Evolutionary conservation across 345 rosid genomes (phyloP), one percentile per base, ranked within the genome.

Genomic region (Clausena lansium): DNA sequence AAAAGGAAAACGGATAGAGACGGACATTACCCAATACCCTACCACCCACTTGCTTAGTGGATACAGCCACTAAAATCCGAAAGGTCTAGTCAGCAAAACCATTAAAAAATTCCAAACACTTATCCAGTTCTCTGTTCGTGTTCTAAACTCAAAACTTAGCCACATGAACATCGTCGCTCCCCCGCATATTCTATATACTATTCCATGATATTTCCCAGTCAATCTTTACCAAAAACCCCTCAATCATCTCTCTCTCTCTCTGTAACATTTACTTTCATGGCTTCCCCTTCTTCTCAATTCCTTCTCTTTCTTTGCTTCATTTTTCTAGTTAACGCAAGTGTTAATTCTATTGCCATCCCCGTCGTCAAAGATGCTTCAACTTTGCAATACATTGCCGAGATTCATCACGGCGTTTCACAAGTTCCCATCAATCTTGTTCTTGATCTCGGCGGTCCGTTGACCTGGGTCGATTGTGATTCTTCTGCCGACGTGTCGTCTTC

Each of bases 321-420:
- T 58, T 61, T 6, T 7, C 76, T 73, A 50, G 2, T 25, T 5
- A 38, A 30, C 50, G 20, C 81, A 14, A 50, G 54, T 73, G 76
- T 11, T 13, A 13, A 45, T 45, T 45, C 78, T 0, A 20, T 78
- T 25, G 69, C 84, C 60, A 78, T 90, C 70, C 89, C 95, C 7
- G 86, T 93, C 7, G 7, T 71, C 4, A 88, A 84, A 84, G 97
- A 95, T 81, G 9, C 81, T 15, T 75, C 88, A 6, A 88, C 92
- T 57, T 86, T 83, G 41, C 98, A 93, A 75, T 95, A 90, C 86
- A 47, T 93, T 54, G 78, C 97, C 71, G 73, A 67, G 39, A 82
- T 88, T 81, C 75, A 60, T 35, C 87, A 50, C 24, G 91, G 88
- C 7, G 77, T 52, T 71, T 74, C 88, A 0, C 71, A 59, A 7